Percentiles rank a stretch among this genome's conserved stretches.
Conservation (phyloP, 768 basidiomycete genomes). For the Brasilioporus rufonigricans region DNA sequence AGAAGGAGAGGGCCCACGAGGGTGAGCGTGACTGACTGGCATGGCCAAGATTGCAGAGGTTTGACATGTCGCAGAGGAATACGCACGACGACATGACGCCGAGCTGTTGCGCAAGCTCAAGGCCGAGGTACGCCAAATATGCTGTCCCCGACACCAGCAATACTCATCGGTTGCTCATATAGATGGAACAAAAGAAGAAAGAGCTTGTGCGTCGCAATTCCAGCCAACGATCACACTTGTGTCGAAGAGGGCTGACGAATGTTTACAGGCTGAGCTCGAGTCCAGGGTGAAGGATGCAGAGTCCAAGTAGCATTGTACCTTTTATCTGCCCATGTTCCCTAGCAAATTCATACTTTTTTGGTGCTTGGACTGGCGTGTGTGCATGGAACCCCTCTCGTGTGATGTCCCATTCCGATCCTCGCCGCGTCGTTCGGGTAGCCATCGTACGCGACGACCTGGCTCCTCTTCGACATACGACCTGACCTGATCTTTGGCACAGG, state of each 20-base stretch:
- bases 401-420: slow-evolving; percentile 13
- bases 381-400: not conserved
- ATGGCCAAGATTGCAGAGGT: not conserved
- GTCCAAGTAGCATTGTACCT: slow-evolving; percentile 18
- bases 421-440: slow-evolving; percentile 20
- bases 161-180: not conserved
- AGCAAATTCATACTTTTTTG: not conserved
- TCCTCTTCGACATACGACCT: not conserved
- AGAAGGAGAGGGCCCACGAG: slow-evolving; percentile 75
- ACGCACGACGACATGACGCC: slow-evolving; percentile 55
- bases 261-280: slow-evolving; percentile 30
- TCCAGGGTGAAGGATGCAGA: slow-evolving; percentile 23
- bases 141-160: not conserved
- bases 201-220: slow-evolving; percentile 29
- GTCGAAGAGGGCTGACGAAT: slow-evolving; percentile 11
- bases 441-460: slow-evolving; percentile 21
- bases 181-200: slow-evolving; percentile 33
- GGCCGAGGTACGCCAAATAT: slow-evolving; percentile 42
- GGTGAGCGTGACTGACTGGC: slow-evolving; percentile 30
- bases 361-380: not conserved
- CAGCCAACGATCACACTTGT: slow-evolving; percentile 11
- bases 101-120: slow-evolving; percentile 59
- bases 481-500: slow-evolving; percentile 14
- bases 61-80: slow-evolving; percentile 52
- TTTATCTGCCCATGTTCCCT: not conserved